Base-by-base conservation (phyloP, 139 green algal species). In the Tetradesmus obliquus region DNA sequence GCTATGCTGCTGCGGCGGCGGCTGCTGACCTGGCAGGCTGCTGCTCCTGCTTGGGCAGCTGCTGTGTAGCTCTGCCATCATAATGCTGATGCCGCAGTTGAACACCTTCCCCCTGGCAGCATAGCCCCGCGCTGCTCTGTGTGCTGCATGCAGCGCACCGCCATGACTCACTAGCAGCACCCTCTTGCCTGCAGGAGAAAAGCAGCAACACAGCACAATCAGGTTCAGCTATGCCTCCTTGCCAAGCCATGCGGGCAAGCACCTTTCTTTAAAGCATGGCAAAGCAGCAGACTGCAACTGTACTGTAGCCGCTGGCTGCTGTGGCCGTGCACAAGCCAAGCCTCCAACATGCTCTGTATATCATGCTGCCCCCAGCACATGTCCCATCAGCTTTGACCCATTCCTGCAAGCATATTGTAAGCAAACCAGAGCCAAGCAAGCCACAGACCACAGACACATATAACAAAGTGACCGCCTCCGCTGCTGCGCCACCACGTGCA, bases 101-200 rank as follows among this genome's bases (percentile, higher is more conserved):
- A 91, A 57, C 12, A 91, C 87, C 74, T 91, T 91, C 17, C 87
- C 87, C n/a, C 79, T 91, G 9, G 87, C 87, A 15, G 79, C n/a
- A n/a, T 76, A 91, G 54, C 87, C 87, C 4, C 72, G 54, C 5
- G 74, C 87, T 79, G 87, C 87, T 72, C 87, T 53, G 54, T 91
- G 87, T 15, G 79, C 55, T 6, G 87, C 53, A 74, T 91, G 87
- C 71, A 91, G 72, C 53, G 74, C 87, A 19, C 87, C 87, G 4
- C 87, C 87, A 86, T 91, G 87, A 55, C 72, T 91, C 5, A 91
- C 55, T 12, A 91, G n/a, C 51, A 91, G 19, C 8, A 91, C 87
- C 58, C 87, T 72, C 72, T 84, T 55, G 74, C 87, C 87, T 91
- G 72, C 87, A 84, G 15, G 45, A 17, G 12, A 62, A 54, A 88